Evolutionary conservation across 2,329 filamentous ascomycete genomes (phyloP).

Genomic region (Huntiella savannae): DNA sequence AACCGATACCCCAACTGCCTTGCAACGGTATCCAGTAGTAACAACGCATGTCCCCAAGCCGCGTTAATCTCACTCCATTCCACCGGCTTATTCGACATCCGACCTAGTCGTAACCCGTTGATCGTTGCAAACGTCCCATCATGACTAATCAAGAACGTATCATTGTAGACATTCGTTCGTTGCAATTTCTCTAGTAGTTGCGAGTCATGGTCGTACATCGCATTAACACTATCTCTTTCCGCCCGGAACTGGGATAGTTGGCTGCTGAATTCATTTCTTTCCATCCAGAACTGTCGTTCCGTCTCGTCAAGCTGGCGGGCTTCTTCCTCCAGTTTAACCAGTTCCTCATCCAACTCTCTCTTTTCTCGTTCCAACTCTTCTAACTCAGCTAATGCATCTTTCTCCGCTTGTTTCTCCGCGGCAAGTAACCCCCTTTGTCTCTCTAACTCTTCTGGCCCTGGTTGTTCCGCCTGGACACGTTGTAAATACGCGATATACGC

Average conservation of each 20-base stretch:
- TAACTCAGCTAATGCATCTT: conserved; percentile 54
- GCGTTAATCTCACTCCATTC: conserved; percentile 99
- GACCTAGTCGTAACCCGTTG: conserved; percentile 77
- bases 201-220: conserved; percentile 76
- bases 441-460: conserved; percentile 55
- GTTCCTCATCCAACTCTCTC: conserved; percentile 58
- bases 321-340: conserved; percentile 62
- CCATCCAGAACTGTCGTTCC: conserved; percentile 79
- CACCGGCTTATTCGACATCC: conserved; percentile 68
- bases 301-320: conserved; percentile 58
- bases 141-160: conserved; percentile 94
- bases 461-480: conserved; percentile 55
- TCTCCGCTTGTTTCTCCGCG: conserved; percentile 45
- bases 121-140: conserved; percentile 96
- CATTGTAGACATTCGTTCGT: conserved; percentile 93
- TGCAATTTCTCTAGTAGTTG: conserved; percentile 81
- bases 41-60: conserved; percentile 91
- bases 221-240: conserved; percentile 75
- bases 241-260: conserved; percentile 68
- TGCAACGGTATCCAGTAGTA: conserved; percentile 77
- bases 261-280: conserved; percentile 65
- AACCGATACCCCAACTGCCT: conserved; percentile 78
- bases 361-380: conserved; percentile 65
- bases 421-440: conserved; percentile 39
- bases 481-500: conserved; percentile 79